Conservation (phyloP, 306 rosid species). For the Gastrolobium villosum region DNA sequence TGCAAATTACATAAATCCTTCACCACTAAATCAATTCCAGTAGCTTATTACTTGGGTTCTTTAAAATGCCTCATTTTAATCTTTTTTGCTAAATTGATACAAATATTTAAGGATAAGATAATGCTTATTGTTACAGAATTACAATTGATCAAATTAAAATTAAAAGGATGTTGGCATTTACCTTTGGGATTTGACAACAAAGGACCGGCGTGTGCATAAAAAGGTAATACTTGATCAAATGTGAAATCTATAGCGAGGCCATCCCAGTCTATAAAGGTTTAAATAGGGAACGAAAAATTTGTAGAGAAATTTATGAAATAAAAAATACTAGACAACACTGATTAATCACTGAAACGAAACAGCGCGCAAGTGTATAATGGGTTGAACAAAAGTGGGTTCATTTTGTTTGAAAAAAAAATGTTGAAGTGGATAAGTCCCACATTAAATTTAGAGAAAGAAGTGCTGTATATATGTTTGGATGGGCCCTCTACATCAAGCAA, state of each 20-base stretch:
- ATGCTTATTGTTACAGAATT: not conserved
- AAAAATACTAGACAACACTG: no score
- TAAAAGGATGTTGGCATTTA: not conserved
- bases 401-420: not conserved
- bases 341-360: no score
- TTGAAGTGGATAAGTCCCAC: not conserved
- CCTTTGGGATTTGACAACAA: not conserved
- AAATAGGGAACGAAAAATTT: no score
- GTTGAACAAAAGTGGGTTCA: not conserved
- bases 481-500: no score
- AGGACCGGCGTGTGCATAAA: not conserved
- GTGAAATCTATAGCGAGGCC: no score
- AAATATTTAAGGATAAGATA: not conserved
- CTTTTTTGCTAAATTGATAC: not conserved
- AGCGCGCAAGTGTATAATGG: not conserved
- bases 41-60: not conserved
- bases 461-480: no score
- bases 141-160: not conserved
- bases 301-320: no score
- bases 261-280: no score
- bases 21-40: no score
- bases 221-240: no score
- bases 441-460: no score
- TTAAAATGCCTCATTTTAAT: not conserved
- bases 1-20: no score